A percentile compares a stretch with the other conserved stretches of the same genome.
Conservation (phyloP, 2,329 filamentous ascomycete species). For the Bipolaris gigantea region DNA sequence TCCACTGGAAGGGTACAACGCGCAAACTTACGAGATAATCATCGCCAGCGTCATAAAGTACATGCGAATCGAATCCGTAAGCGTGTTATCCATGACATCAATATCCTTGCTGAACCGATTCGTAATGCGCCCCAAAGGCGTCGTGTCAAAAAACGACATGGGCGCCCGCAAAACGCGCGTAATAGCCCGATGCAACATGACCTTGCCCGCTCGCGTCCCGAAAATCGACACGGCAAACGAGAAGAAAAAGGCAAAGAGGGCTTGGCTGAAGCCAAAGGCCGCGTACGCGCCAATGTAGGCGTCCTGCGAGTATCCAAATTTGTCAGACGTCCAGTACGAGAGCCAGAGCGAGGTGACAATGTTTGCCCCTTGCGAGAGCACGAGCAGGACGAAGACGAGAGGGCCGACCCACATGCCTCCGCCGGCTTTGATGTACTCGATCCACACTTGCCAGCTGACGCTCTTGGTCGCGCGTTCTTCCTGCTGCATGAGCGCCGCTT, state of each 20-base stretch:
- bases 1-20: too few species aligned
- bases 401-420: slow-evolving; percentile 71
- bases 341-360: slow-evolving; percentile 90
- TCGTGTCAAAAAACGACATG: slow-evolving; percentile 96
- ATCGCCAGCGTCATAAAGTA: slow-evolving; percentile 83
- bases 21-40: slow-evolving; percentile 59
- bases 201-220: slow-evolving; percentile 79
- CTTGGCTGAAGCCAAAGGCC: slow-evolving; percentile 27
- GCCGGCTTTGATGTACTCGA: slow-evolving; percentile 74
- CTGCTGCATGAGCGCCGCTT: slow-evolving; percentile 69
- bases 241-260: slow-evolving; percentile 68
- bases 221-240: slow-evolving; percentile 75
- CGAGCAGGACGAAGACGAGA: slow-evolving; percentile 63
- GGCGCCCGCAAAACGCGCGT: slow-evolving; percentile 69
- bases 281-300: slow-evolving; percentile 67
- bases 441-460: slow-evolving; percentile 79
- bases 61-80: slow-evolving; percentile 89
- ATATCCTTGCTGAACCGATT: slow-evolving; percentile 96
- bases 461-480: slow-evolving; percentile 72
- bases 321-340: slow-evolving; percentile 86
- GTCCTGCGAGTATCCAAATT: slow-evolving; percentile 68
- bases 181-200: slow-evolving; percentile 80
- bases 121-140: slow-evolving; percentile 89
- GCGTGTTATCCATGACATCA: slow-evolving; percentile 92
- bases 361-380: slow-evolving; percentile 78